These are phyloP conservation scores for Fusarium lyarnte DNA, from an alignment of 2,329 filamentous ascomycete genomes.

Conservation along the genomic window DNA sequence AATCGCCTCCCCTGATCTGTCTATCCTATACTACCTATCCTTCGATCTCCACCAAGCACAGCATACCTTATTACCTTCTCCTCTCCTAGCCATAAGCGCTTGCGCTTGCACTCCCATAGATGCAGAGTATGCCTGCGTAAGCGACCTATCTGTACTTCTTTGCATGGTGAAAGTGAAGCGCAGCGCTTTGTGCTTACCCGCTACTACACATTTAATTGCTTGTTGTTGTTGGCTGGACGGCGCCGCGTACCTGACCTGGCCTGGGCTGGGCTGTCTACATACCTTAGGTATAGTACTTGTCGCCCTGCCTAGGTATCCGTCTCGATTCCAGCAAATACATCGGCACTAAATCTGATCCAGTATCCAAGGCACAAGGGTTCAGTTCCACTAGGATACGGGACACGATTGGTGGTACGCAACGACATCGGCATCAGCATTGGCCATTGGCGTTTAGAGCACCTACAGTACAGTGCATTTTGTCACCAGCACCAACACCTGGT, in stretches of 20 bases:
- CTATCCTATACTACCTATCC: slow-evolving; percentile 20
- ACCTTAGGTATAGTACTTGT: neutral
- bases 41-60: slow-evolving; percentile 8
- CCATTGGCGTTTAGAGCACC: slow-evolving; percentile 1
- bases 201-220: neutral
- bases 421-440: neutral
- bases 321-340: slow-evolving; percentile 1
- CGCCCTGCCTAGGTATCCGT: neutral
- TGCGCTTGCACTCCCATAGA: neutral
- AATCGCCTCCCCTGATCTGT: slow-evolving; percentile 27
- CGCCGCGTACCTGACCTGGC: neutral
- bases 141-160: neutral
- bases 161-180: neutral
- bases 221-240: slow-evolving; percentile 18
- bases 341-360: slow-evolving; percentile 19
- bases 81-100: neutral
- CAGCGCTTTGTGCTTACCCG: slow-evolving; percentile 12
- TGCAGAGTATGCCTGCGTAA: neutral
- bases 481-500: neutral
- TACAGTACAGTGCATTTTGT: neutral
- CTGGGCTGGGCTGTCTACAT: neutral
- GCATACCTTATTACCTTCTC: neutral
- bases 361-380: slow-evolving; percentile 9
- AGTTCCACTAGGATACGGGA: slow-evolving; percentile 10
- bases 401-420: neutral